Base-by-base conservation (phyloP, 148 eudicot genomes). In the Nepenthes gracilis region DNA sequence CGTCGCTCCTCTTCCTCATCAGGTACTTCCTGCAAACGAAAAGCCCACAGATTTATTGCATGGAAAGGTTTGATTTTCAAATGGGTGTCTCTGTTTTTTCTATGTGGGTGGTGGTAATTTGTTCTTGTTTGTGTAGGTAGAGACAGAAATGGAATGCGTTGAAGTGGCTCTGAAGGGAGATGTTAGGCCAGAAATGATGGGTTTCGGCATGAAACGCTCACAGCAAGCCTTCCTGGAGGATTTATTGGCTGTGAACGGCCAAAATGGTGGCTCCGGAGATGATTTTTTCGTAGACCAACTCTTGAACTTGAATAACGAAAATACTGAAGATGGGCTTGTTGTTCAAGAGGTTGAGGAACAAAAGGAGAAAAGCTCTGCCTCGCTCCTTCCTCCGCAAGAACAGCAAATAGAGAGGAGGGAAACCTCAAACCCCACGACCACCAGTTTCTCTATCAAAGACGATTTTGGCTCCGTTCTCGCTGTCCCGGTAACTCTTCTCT, bases 261-360 rank as follows among this genome's bases (percentile, higher is more conserved):
- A 40, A 10, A 62, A 34, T 63, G 75, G 52, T 36, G 66, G 61
- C 58, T 7, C 66, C 6, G 57, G 59, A 2, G 43, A 82, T 11
- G 81, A 83, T 13, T 75, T 60, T 32, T 83, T 73, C 9, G 83
- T 83, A 0, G 88, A 83, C 63, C 74, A 80, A 60, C 78, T 83
- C 4, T 77, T 83, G 1, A 82, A 80, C 37, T 62, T 80, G 55
- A 73, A 77, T 35, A 14, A 71, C 9, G 53, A 49, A 49, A 64
- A 55, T 47, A n/a, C 48, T 1, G 70, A 72, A 37, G 75, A 62
- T 3, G 71, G 15, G 53, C n/a, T 49, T 49, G 10, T 11, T n/a
- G 53, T 12, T 49, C 10, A 49, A 49, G 15, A 10, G 53, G 53
- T 49, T 2, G 15, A 5, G 11, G 53, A 64, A 2, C 59, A 47